Percentiles rank a stretch among this genome's conserved stretches.
Evolutionary conservation across 2,329 filamentous ascomycete genomes (phyloP).

Genomic region (Aspergillus hortae): DNA sequence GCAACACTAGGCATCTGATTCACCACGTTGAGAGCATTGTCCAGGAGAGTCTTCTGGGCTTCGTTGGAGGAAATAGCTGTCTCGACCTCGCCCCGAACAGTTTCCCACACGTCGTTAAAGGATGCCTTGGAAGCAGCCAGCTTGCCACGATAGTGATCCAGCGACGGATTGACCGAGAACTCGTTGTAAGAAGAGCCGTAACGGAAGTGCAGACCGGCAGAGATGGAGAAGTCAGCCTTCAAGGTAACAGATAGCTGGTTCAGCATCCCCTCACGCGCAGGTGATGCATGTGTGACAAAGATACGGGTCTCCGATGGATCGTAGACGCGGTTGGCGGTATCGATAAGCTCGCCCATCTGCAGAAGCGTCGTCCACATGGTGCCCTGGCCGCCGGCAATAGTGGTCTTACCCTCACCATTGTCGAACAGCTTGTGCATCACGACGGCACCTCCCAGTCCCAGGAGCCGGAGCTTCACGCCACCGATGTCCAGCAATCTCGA

Average conservation of each 20-base stretch:
- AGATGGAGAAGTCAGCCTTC: slow-evolving; percentile 97
- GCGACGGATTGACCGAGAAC: slow-evolving; percentile 95
- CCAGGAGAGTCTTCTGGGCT: slow-evolving; percentile 84
- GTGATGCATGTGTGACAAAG: slow-evolving; percentile 95
- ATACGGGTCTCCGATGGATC: slow-evolving; percentile 96
- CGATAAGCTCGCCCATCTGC: slow-evolving; percentile 97
- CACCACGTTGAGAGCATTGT: slow-evolving; percentile 89
- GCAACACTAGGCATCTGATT: slow-evolving; percentile 96
- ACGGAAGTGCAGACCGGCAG: slow-evolving; percentile 93
- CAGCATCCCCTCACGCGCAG: slow-evolving; percentile 89
- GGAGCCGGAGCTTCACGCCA: slow-evolving; percentile 88
- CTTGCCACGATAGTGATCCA: slow-evolving; percentile 98
- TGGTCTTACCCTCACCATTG: slow-evolving; percentile 95
- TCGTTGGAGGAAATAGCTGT: slow-evolving; percentile 91
- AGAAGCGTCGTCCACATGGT: slow-evolving; percentile 99
- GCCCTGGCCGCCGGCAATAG: slow-evolving; percentile 94
- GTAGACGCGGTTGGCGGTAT: slow-evolving; percentile 97
- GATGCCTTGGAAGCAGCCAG: slow-evolving; percentile 96
- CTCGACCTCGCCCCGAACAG: slow-evolving; percentile 92
- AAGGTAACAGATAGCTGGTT: slow-evolving; percentile 97
- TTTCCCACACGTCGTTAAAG: slow-evolving; percentile 99
- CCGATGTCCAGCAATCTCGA: slow-evolving; percentile 92
- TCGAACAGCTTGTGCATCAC: slow-evolving; percentile 99
- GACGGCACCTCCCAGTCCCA: slow-evolving; percentile 91
- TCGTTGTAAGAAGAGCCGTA: slow-evolving; percentile 99